Conservation (phyloP, 108 stramenopile species). For the Skeletonema marinoi region DNA sequence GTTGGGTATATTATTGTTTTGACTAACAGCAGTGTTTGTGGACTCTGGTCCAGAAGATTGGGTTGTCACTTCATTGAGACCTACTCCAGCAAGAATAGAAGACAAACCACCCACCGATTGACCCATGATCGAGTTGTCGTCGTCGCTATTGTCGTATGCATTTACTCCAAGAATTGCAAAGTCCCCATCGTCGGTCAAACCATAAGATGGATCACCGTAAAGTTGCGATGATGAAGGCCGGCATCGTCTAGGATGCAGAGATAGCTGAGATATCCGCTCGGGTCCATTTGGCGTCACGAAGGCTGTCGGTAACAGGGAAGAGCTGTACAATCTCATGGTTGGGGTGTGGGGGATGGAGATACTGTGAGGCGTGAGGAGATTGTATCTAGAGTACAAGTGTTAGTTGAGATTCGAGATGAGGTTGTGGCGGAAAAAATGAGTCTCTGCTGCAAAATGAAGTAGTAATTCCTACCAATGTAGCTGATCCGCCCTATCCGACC, state of each 20-base stretch:
- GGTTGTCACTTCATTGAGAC: background rate
- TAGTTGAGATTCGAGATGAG: too few species aligned
- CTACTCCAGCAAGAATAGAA: background rate
- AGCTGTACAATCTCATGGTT: background rate
- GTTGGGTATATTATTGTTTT: background rate
- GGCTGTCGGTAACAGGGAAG: background rate
- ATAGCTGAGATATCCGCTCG: background rate
- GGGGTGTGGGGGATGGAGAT: too few species aligned
- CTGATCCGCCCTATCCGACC: too few species aligned
- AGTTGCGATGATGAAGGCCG: background rate
- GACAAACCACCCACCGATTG: background rate
- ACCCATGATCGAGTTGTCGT: constrained; percentile 2
- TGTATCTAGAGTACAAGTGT: too few species aligned
- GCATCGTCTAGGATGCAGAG: background rate
- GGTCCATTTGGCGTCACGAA: background rate
- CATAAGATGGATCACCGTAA: constrained; percentile 2
- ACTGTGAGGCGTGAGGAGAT: too few species aligned
- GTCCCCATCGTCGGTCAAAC: constrained; percentile 47
- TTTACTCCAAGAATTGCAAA: constrained; percentile 44
- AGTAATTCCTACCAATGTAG: background rate
- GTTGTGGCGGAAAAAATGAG: too few species aligned
- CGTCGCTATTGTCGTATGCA: constrained; percentile 9
- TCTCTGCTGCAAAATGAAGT: background rate
- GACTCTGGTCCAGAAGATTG: background rate
- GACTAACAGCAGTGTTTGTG: background rate